Base-by-base conservation (phyloP, 495 filamentous ascomycete genomes). In the Trichoderma virens region DNA sequence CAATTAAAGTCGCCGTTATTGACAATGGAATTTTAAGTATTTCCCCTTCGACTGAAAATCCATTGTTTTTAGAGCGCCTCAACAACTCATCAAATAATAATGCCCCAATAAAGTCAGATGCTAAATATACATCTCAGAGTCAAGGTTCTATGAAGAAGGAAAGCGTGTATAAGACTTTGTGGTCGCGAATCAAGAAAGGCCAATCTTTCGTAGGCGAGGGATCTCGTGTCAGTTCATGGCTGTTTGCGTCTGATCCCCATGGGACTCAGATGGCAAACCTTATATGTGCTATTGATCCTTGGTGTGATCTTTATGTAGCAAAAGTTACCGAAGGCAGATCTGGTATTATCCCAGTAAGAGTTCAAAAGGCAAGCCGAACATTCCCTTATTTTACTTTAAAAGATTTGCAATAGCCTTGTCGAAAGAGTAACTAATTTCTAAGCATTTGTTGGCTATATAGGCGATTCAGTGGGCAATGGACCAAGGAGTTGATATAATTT, bases 211-310 rank as follows among this genome's bases (percentile, higher is more conserved):
- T 62, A 5, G 64, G 62, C 43, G 64, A 66, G 1, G 28, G 59
- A 16, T 23, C 5, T 25, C 35, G 35, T 1, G 13, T 62, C 38
- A 62, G 60, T 32, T 35, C 64, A 25, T 66, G 64, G 64, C 16
- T 66, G 9, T 66, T 62, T 39, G 64, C 64, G 6, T 66, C 64
- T 4, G 34, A 66, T 32, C 64, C 64, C 7, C 64, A 66, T 32
- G 66, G 66, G 0, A 65, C 66, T 1, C 66, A 68, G 41, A 68
- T 68, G 66, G 64, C 64, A 1, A 65, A 65, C 30, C 59, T 68
- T 47, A 68, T 68, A 51, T 68, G 66, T 28, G 64, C 66, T 41
- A 65, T 68, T 5, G 66, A 68, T 45, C 66, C 66, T 0, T 59
- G n/a, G 5, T 68, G 66, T 30, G 51, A 65, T n/a, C 39, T 68